Base-by-base conservation (phyloP, 2,329 filamentous ascomycete species). In the Verticillium dahliae region DNA sequence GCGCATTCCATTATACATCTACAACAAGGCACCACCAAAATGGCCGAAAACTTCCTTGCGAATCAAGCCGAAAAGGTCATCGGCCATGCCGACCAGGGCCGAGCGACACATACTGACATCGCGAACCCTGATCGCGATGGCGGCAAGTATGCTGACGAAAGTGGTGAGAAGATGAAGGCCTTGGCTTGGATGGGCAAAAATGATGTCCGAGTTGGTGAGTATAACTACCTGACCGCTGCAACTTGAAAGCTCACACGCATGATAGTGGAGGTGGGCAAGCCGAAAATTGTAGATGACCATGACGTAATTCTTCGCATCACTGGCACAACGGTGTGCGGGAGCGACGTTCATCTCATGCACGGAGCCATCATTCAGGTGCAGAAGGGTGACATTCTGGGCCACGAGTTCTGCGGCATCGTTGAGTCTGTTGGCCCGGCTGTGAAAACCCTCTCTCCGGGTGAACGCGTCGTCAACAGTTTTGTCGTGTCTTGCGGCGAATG, bases 231-330 rank as follows among this genome's bases (percentile, higher is more conserved):
- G 18, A 22, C 18, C 18, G 18, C 35, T 37, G 35, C 35, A 37
- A 37, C 35, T 7, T 37, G 35, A 11, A 6, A 11, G 35, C 35
- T 37, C 35, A 37, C 35, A 37, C 6, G 35, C 11, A 37, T 56
- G 76, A 79, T 95, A 18, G 81, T 87, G 58, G 84, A 91, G 38
- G 84, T 85, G 5, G 83, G 89, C 0, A 89, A 87, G 68, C 91
- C 92, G 1, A 86, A 82, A 67, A 80, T 95, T 35, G 73, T 93
- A 31, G 90, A 95, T 71, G 82, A 86, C 52, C 78, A 79, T 58
- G 92, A 96, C 71, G 90, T 93, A 11, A 92, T 96, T 62, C 78
- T 95, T 67, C 92, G 89, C 70, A 84, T 96, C 38, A 96, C 82
- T 0, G 82, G 82, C 15, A 81, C 72, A 63, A 85, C 83, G 1